Base-by-base conservation (phyloP, 2,329 filamentous ascomycete genomes). In the Aspergillus transmontanensis region DNA sequence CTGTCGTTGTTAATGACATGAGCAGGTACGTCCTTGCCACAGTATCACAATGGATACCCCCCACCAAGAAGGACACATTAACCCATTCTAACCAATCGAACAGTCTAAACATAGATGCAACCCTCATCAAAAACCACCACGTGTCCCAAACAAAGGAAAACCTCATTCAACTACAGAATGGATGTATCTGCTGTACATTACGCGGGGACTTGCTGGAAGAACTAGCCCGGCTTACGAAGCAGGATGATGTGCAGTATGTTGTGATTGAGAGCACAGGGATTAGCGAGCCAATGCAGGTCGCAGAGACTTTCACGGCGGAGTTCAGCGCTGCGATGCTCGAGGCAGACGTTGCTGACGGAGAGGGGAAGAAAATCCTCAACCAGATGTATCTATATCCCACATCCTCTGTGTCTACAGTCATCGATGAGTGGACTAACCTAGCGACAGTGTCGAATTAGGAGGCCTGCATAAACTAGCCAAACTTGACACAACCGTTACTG, bases 181-280 rank as follows among this genome's bases (percentile, higher is more conserved):
- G 90, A 11, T 92, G 90, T 67, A 93, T 93, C 69, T 93, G 90
- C 80, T 93, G 90, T 69, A 92, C 89, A 0, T 81, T 92, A 0
- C 86, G 90, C 4, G 89, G 89, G 1, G 90, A 92, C 61, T 77
- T 92, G 1, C 82, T 93, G 0, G 86, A 90, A 63, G 90, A 92
- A 72, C 83, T 92, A 0, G 89, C 89, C 0, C 83, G 83, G 0
- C 80, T 92, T 1, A 84, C 89, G 0, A 85, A 88, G 70, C 81
- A 87, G 1, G 83, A 86, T 21, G 80, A 84, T 57, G 89, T 92
- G 43, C 88, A 92, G 72, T 92, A 92, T 72, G 86, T 92, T 30
- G 80, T 91, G 45, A 89, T 91, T 48, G 89, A 92, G 74, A 90
- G 88, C 71, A 89, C 85, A 2, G 88, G 90, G 0, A 90, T 92